These are phyloP conservation scores for Herpetomonas tarakana DNA, from an alignment of 208 protist species.

Conservation along the genomic window DNA sequence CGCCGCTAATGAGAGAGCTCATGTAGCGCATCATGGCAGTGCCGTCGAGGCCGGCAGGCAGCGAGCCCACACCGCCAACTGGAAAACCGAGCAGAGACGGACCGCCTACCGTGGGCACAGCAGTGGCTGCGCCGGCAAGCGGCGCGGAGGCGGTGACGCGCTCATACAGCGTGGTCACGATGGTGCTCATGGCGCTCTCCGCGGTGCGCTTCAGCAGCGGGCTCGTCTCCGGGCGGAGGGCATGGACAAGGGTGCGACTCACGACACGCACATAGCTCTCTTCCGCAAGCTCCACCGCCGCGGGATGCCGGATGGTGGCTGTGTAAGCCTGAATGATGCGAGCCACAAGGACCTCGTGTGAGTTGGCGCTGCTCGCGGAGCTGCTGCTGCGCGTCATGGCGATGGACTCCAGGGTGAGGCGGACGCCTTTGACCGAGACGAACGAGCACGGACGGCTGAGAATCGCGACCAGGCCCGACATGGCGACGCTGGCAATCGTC, in stretches of 20 bases:
- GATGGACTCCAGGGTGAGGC: conserved; percentile 44
- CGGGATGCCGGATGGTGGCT: conserved; percentile 43
- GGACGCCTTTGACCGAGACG: conserved; percentile 47
- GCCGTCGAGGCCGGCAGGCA: conserved; percentile 9
- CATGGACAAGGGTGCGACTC: conserved; percentile 27
- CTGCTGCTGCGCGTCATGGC: conserved; percentile 18
- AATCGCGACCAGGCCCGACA: conserved; percentile 66
- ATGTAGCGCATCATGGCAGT: conserved; percentile 34
- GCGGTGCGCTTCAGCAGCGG: conserved; percentile 47
- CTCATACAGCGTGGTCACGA: conserved; percentile 53
- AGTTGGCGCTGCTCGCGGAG: conserved; percentile 35
- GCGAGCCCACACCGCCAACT: neutral
- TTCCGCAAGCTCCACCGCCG: conserved; percentile 32
- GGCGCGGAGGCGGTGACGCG: conserved; percentile 11
- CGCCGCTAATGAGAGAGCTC: conserved; percentile 45
- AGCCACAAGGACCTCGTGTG: conserved; percentile 70
- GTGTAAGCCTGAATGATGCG: conserved; percentile 38
- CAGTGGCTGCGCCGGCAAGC: neutral
- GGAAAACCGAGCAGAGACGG: neutral
- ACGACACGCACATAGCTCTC: conserved; percentile 32
- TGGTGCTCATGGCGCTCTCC: conserved; percentile 46
- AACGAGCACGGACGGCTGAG: conserved; percentile 61
- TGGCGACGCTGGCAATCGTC: conserved; percentile 64
- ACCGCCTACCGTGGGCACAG: neutral
- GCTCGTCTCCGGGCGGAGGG: conserved; percentile 25